A percentile compares a stretch with the other conserved stretches of the same genome.
These are phyloP conservation scores for Exophiala calicioides DNA, from an alignment of 2,329 filamentous ascomycete genomes.

Conservation along the genomic window DNA sequence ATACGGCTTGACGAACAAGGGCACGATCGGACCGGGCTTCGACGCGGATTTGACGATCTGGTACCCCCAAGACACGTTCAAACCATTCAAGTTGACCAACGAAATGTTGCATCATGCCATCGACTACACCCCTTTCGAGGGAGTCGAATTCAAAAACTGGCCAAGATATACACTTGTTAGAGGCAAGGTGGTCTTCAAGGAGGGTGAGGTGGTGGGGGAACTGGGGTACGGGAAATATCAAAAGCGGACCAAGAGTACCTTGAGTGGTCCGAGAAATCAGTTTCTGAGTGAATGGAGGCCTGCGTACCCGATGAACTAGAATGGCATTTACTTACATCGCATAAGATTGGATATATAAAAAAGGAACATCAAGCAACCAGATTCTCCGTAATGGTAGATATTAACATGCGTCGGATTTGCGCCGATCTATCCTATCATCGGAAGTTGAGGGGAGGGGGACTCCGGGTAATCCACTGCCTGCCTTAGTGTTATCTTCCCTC, in stretches of 20 bases:
- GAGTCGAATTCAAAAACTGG: conserved; percentile 37
- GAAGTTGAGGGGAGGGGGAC: too few relatives aligned
- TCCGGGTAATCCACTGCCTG: too few relatives aligned
- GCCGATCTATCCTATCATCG: too few relatives aligned
- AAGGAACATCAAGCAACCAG: background rate
- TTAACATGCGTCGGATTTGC: too few relatives aligned
- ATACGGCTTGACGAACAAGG: conserved; percentile 46
- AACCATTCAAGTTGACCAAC: conserved; percentile 31
- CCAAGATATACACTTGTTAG: conserved; percentile 38
- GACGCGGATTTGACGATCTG: conserved; percentile 48
- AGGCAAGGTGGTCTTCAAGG: conserved; percentile 34
- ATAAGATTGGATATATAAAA: too few relatives aligned
- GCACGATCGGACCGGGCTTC: conserved; percentile 42
- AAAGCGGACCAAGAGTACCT: conserved; percentile 6
- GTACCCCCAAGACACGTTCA: conserved; percentile 34
- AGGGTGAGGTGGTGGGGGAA: conserved; percentile 12
- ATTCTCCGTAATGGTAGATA: too few relatives aligned
- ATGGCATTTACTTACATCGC: background rate
- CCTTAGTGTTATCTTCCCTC: too few relatives aligned
- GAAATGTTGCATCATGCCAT: conserved; percentile 37
- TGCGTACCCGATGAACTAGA: conserved; percentile 6
- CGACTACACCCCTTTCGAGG: conserved; percentile 40
- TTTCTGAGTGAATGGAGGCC: conserved; percentile 13
- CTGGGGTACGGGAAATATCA: conserved; percentile 13
- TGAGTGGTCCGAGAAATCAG: conserved; percentile 7